Percentiles rank a stretch among this genome's conserved stretches.
phyloP scores from a whole-genome alignment of 306 rosid genomes.

The Hippophae gyantsensis region DNA sequence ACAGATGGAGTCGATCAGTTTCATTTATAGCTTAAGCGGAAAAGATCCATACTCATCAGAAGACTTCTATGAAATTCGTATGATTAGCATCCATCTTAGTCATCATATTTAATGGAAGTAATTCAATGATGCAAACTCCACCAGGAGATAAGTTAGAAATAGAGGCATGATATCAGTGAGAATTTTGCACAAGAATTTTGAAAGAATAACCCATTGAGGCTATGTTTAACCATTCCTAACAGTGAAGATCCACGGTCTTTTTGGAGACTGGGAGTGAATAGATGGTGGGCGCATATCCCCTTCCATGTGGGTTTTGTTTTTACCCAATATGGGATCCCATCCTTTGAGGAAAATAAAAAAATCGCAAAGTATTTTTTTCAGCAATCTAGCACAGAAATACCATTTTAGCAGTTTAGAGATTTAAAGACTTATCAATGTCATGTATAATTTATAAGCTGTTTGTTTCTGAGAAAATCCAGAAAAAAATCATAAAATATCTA shows the following conservation, averaged over 20 bases:
- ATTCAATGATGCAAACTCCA: neutral
- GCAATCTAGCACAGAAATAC: too few species aligned
- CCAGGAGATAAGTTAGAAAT: neutral
- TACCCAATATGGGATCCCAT: neutral
- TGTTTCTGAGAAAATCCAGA: neutral
- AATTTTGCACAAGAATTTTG: too few species aligned
- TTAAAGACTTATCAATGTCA: neutral
- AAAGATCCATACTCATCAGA: neutral
- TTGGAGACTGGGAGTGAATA: too few species aligned
- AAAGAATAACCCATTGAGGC: too few species aligned
- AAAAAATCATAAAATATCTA: neutral
- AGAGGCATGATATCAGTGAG: neutral
- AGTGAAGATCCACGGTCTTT: neutral
- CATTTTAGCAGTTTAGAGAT: neutral
- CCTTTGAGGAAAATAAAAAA: neutral
- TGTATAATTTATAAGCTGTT: neutral
- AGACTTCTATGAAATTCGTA: neutral
- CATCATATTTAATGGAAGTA: neutral
- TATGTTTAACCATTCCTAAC: neutral
- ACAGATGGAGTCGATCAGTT: neutral
- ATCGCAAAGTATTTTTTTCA: too few species aligned
- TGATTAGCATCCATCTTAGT: neutral
- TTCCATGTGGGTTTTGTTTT: too few species aligned
- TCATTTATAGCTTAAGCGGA: neutral
- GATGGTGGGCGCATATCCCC: too few species aligned